A percentile compares a stretch with the other conserved stretches of the same genome.
phyloP scores from a whole-genome alignment of 768 basidiomycete genomes.

The Psilocybe azurescens region DNA sequence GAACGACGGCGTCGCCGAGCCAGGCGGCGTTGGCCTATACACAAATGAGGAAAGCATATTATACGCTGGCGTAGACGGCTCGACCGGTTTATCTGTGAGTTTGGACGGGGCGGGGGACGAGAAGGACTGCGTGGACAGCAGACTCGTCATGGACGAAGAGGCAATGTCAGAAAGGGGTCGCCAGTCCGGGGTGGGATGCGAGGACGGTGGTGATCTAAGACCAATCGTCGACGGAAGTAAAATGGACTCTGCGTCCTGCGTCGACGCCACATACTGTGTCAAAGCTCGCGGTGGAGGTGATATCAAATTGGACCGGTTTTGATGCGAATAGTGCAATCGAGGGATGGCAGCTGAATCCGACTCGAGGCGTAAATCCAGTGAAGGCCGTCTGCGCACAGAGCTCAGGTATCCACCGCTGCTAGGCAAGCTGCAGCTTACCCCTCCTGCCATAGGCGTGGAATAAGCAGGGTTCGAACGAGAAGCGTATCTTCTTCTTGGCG shows the following conservation, averaged over 20 bases:
- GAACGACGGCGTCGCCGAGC: conserved; percentile 39
- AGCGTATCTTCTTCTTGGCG: conserved; percentile 9
- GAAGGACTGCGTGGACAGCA: conserved; percentile 33
- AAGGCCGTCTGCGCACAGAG: conserved; percentile 42
- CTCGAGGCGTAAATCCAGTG: conserved; percentile 42
- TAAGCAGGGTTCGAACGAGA: conserved; percentile 7
- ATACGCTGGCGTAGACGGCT: conserved; percentile 61
- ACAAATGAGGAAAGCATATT: conserved; percentile 67
- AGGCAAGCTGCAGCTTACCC: conserved; percentile 31
- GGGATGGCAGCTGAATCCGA: conserved; percentile 30
- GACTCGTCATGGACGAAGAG: conserved; percentile 31
- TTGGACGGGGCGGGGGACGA: conserved; percentile 23
- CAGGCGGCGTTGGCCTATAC: conserved; percentile 35
- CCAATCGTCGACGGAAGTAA: conserved; percentile 76
- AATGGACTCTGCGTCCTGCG: conserved; percentile 54
- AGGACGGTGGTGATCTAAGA: conserved; percentile 46
- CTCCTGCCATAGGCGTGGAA: conserved; percentile 13
- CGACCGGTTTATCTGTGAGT: conserved; percentile 42
- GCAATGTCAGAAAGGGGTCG: conserved; percentile 25
- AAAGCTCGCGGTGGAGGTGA: conserved; percentile 76
- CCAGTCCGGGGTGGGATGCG: conserved; percentile 29
- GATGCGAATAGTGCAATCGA: conserved; percentile 56
- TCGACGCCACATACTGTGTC: conserved; percentile 73
- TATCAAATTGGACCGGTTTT: conserved; percentile 59
- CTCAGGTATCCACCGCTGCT: conserved; percentile 18